Conservation (phyloP, 768 basidiomycete species). For the Auriscalpium orientale region DNA sequence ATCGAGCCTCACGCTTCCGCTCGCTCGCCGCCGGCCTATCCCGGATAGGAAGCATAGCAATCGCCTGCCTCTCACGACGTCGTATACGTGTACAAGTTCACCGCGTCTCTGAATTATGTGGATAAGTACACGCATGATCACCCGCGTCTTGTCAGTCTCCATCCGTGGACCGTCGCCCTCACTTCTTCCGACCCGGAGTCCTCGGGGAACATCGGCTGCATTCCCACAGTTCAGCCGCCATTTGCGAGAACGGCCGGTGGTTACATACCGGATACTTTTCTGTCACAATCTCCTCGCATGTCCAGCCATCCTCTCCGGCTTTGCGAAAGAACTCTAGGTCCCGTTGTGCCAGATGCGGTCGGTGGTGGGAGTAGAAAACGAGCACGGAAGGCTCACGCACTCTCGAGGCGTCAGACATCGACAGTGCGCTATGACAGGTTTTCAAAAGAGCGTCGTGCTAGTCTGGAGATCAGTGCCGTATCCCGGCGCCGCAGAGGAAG, state of each 20-base stretch:
- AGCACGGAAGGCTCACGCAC: conserved; percentile 40
- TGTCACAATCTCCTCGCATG: conserved; percentile 59
- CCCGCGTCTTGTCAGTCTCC: conserved; percentile 41
- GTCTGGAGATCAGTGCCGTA: not conserved
- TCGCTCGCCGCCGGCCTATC: too few relatives aligned
- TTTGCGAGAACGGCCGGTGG: not conserved
- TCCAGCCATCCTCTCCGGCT: conserved; percentile 61
- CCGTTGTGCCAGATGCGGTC: conserved; percentile 72
- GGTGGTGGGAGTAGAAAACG: conserved; percentile 86
- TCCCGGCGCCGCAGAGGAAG: not conserved
- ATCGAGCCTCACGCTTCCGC: not conserved
- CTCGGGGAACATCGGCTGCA: conserved; percentile 83
- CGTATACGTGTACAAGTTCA: too few relatives aligned
- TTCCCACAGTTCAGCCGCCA: not conserved
- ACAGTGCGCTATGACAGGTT: conserved; percentile 49
- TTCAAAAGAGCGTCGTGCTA: conserved; percentile 78
- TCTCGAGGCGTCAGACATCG: conserved; percentile 6
- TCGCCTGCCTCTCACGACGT: too few relatives aligned
- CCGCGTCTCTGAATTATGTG: too few relatives aligned
- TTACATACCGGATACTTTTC: conserved; percentile 54
- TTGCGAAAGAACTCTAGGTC: conserved; percentile 78
- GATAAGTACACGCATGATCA: too few relatives aligned
- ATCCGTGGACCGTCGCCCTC: conserved; percentile 80
- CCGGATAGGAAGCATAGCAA: too few relatives aligned
- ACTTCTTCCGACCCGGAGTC: conserved; percentile 75